Conservation (phyloP, 2,329 filamentous ascomycete genomes). For the Sclerotinia subarctica region DNA sequence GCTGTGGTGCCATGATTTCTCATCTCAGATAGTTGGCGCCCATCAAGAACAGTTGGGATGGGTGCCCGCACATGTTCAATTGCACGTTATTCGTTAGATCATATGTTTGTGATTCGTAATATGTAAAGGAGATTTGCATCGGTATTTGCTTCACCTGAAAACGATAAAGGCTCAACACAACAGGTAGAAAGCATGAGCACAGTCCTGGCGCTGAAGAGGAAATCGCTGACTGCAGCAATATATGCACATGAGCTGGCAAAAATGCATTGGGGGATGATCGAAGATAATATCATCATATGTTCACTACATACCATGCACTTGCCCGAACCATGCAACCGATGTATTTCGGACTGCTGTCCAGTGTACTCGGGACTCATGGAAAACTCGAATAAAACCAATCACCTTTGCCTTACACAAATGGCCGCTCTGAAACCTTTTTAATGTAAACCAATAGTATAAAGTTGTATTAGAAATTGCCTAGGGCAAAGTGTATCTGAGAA, state of each 20-base stretch:
- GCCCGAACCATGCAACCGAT: conserved; percentile 4
- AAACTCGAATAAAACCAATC: not conserved
- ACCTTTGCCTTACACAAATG: not conserved
- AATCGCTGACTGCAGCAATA: conserved; percentile 7
- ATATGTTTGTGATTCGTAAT: conserved; percentile 7
- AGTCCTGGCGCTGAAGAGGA: not conserved
- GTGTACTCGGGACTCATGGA: not conserved
- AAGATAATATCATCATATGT: not conserved
- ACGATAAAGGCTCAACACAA: not conserved
- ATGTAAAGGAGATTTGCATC: conserved; percentile 15
- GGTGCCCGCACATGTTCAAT: conserved; percentile 7
- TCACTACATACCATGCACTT: conserved; percentile 16
- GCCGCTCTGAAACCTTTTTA: not conserved
- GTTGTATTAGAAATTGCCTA: conserved; percentile 15
- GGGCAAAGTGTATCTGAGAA: conserved; percentile 13
- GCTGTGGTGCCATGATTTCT: conserved; percentile 13
- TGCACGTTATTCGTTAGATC: conserved; percentile 6
- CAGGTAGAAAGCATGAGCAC: not conserved
- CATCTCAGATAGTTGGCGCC: conserved; percentile 1
- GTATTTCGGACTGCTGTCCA: conserved; percentile 2
- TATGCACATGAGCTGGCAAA: conserved; percentile 11
- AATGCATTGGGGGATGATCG: not conserved
- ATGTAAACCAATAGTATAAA: conserved; percentile 8
- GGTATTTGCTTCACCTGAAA: not conserved
- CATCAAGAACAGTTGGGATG: conserved; percentile 16